Percentiles rank a stretch among this genome's conserved stretches.
Conservation (phyloP, 2,329 filamentous ascomycete genomes). For the Orbilia blumenaviensis region DNA sequence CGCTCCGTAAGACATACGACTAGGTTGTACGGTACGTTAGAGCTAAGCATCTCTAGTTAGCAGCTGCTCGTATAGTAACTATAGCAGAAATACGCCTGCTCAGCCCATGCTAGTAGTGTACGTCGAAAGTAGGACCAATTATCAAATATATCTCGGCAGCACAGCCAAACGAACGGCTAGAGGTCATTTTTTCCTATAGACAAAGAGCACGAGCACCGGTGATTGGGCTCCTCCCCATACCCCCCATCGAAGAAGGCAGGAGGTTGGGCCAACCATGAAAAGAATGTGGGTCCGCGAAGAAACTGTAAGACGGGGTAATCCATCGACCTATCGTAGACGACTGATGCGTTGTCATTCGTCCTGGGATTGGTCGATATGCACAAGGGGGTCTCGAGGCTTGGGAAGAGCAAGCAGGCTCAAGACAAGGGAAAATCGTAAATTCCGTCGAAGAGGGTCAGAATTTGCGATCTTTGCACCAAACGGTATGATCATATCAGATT, state of each 20-base stretch:
- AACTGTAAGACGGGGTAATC: slow-evolving; percentile 41
- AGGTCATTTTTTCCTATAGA: slow-evolving; percentile 11
- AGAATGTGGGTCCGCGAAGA: slow-evolving; percentile 52
- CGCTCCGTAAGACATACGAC: slow-evolving; percentile 41
- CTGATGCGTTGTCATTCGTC: slow-evolving; percentile 53
- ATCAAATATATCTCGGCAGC: slow-evolving; percentile 13
- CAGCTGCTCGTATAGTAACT: neutral
- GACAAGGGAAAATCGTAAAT: slow-evolving; percentile 28
- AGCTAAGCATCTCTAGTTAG: slow-evolving; percentile 16
- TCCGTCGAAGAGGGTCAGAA: slow-evolving; percentile 18
- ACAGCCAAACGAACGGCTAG: slow-evolving; percentile 1
- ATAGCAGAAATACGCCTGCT: slow-evolving; percentile 6
- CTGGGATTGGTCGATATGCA: slow-evolving; percentile 37
- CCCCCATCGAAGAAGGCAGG: slow-evolving; percentile 44
- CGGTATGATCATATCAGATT: slow-evolving; percentile 14
- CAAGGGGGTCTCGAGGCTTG: slow-evolving; percentile 31
- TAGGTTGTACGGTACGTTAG: neutral
- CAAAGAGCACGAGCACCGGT: slow-evolving; percentile 8
- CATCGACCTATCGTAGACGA: slow-evolving; percentile 52
- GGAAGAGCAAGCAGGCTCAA: slow-evolving; percentile 45
- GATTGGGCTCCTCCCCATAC: neutral
- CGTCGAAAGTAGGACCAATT: slow-evolving; percentile 1
- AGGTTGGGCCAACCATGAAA: slow-evolving; percentile 53
- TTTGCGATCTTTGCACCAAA: slow-evolving; percentile 35
- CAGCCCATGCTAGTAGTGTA: slow-evolving; percentile 1